phyloP scores from a whole-genome alignment of 345 rosid species.

The Theobroma cacao region DNA sequence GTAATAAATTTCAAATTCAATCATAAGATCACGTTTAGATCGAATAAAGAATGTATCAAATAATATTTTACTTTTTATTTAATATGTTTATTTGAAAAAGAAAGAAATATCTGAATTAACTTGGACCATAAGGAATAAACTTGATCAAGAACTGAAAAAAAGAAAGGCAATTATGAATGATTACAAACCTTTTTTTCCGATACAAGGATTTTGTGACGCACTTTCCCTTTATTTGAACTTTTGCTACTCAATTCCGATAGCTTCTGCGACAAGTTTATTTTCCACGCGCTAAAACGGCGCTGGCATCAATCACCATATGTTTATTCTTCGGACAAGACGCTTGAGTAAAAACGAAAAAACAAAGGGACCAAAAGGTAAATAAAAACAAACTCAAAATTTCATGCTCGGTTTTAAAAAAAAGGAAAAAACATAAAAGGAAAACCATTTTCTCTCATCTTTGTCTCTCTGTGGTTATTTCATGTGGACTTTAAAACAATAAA shows the following conservation, averaged over 20 bases:
- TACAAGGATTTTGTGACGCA: neutral
- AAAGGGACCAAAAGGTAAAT: neutral
- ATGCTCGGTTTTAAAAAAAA: neutral
- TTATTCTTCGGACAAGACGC: constrained; percentile 8
- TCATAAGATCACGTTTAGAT: neutral
- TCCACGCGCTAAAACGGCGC: constrained; percentile 13
- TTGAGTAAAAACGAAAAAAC: neutral
- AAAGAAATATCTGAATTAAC: neutral
- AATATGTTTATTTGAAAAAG: no score
- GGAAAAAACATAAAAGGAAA: neutral
- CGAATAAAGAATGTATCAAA: neutral
- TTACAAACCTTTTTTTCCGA: no score
- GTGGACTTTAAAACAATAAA: constrained; percentile 13
- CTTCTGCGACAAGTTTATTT: neutral
- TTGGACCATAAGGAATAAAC: neutral
- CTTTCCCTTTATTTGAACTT: neutral
- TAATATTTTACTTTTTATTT: no score
- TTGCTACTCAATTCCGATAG: no score
- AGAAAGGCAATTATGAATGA: neutral
- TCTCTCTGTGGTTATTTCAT: constrained; percentile 6
- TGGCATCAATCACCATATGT: constrained; percentile 3
- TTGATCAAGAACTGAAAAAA: no score
- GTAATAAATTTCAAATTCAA: neutral
- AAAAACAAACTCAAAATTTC: neutral
- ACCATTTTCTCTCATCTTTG: neutral